These are phyloP conservation scores for Ogataea zsoltii DNA, from an alignment of 805 yeast species.

Conservation along the genomic window DNA sequence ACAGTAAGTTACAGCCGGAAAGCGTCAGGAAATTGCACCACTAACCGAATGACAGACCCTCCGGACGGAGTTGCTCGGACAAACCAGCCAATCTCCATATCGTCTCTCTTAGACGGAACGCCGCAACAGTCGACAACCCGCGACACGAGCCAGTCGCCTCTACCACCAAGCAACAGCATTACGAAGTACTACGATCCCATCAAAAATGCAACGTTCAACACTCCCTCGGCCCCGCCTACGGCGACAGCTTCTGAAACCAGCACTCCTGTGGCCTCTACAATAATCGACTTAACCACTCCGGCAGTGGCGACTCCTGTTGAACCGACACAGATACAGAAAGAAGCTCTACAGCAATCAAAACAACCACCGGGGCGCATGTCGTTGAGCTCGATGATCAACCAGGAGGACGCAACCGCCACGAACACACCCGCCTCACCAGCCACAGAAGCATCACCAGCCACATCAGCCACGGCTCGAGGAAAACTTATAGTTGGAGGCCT, in stretches of 20 bases:
- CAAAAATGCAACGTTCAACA: conserved; percentile 10
- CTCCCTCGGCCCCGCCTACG: background rate
- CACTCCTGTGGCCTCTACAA: background rate
- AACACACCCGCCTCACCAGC: background rate
- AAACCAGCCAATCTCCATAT: conserved; percentile 13
- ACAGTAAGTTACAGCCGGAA: conserved; percentile 1
- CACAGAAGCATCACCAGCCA: background rate
- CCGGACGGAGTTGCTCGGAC: background rate
- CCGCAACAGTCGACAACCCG: background rate
- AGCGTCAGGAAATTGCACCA: background rate
- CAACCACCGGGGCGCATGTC: conserved; percentile 21
- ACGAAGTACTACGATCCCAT: conserved; percentile 19
- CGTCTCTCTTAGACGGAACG: conserved; percentile 12
- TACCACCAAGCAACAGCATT: background rate
- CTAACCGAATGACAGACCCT: background rate
- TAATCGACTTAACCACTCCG: conserved; percentile 1
- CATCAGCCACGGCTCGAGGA: background rate
- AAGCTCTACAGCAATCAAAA: background rate
- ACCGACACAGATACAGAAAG: too few relatives aligned
- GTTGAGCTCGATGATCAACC: conserved; percentile 28
- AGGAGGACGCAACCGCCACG: conserved; percentile 17
- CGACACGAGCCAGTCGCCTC: background rate
- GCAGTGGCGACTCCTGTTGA: background rate
- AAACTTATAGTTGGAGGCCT: conserved; percentile 19
- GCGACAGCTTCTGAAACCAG: background rate